Conservation (phyloP, 179 eudicot species). For the Heliamphora pulchella region DNA sequence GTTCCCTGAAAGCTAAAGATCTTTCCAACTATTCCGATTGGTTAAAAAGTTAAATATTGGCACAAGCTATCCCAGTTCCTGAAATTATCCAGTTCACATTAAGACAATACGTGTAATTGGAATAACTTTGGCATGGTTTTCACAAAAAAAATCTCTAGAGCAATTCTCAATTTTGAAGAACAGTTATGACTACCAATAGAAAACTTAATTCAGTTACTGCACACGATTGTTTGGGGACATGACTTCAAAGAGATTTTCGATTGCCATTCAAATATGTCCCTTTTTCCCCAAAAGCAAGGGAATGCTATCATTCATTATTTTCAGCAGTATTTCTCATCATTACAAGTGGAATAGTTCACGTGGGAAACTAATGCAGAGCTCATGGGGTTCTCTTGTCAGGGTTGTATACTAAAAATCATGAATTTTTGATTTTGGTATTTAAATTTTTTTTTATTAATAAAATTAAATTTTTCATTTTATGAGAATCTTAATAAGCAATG, state of each 20-base stretch:
- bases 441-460: no score
- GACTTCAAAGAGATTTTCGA: neutral
- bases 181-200: neutral
- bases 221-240: no score
- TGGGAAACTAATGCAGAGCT: neutral
- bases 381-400: no score
- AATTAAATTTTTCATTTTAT: no score
- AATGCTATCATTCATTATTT: neutral
- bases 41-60: neutral
- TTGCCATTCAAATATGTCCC: neutral
- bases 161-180: neutral
- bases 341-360: neutral
- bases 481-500: no score
- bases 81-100: neutral
- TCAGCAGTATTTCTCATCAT: neutral
- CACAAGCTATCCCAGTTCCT: neutral
- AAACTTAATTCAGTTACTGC: no score
- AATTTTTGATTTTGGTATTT: no score
- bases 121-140: neutral
- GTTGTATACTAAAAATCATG: no score
- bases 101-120: neutral
- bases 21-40: neutral
- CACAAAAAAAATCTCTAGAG: no score
- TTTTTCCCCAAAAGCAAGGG: no score
- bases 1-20: neutral